A percentile compares a stretch with the other conserved stretches of the same genome.
Evolutionary conservation across 805 yeast genomes (phyloP).

Genomic region (Zygosaccharomyces kombuchaensis): DNA sequence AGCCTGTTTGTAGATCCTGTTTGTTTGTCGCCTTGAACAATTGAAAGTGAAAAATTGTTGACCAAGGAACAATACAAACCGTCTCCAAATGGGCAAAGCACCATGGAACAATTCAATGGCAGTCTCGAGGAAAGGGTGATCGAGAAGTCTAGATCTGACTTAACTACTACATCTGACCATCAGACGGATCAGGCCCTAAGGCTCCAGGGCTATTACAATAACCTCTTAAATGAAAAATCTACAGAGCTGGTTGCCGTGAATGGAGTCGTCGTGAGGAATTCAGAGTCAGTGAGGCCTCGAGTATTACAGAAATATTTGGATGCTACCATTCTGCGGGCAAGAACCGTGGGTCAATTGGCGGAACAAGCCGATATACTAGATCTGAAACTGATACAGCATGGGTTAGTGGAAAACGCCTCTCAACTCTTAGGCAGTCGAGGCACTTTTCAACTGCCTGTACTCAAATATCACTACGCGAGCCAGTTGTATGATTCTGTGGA

Average conservation of each 20-base stretch:
- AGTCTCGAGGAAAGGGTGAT: constrained; percentile 6
- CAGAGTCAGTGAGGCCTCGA: constrained; percentile 18
- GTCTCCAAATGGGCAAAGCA: not conserved
- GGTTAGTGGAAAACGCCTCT: constrained; percentile 22
- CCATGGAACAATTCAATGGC: constrained; percentile 2
- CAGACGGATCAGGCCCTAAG: not conserved
- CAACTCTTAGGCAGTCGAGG: constrained; percentile 24
- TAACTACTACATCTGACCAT: not conserved
- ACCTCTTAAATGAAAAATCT: constrained; percentile 18
- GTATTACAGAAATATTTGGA: constrained; percentile 27
- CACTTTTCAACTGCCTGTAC: constrained; percentile 12
- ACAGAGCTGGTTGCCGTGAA: constrained; percentile 26
- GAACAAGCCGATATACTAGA: constrained; percentile 27
- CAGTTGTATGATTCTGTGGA: constrained; percentile 10
- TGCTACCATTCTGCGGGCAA: constrained; percentile 27
- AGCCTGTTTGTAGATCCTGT: not conserved
- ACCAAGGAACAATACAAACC: not conserved
- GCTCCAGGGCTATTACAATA: constrained; percentile 7
- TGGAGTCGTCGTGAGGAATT: constrained; percentile 19
- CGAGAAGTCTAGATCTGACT: not conserved
- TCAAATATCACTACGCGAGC: constrained; percentile 9
- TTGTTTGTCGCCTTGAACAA: not conserved
- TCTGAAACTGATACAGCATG: constrained; percentile 28
- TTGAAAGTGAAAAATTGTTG: not conserved
- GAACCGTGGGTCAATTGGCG: constrained; percentile 25